Evolutionary conservation across 2,329 filamentous ascomycete species (phyloP).

Genomic region (Paecilomyces variotii): DNA sequence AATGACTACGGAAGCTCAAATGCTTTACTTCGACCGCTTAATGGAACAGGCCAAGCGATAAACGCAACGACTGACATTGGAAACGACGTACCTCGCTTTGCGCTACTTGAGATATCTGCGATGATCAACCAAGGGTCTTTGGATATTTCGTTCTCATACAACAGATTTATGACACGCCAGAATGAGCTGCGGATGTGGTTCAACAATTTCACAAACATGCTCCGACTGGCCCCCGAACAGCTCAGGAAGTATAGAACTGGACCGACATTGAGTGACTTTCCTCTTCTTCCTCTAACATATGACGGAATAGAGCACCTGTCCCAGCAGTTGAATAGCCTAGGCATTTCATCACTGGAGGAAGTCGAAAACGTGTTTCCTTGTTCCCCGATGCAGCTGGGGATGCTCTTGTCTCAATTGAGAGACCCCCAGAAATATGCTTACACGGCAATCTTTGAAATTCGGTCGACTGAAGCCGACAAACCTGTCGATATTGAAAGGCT

Average conservation of each 20-base stretch:
- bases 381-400: constrained; percentile 17
- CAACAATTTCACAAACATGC: constrained; percentile 2
- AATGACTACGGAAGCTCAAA: constrained; percentile 10
- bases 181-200: constrained; percentile 6
- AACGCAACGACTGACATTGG: constrained; percentile 5
- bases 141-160: constrained; percentile 8
- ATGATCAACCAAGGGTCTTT: constrained; percentile 6
- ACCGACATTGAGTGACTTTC: constrained; percentile 10
- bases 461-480: constrained; percentile 2
- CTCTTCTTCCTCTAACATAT: constrained; percentile 14
- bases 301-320: constrained; percentile 3
- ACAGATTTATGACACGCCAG: constrained; percentile 5
- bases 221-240: not conserved
- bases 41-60: constrained; percentile 5
- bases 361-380: constrained; percentile 16
- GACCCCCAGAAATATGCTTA: constrained; percentile 12
- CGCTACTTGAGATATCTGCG: constrained; percentile 10
- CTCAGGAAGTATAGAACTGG: not conserved
- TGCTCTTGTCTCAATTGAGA: constrained; percentile 15
- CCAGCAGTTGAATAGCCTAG: constrained; percentile 1
- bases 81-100: constrained; percentile 7
- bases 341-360: constrained; percentile 8
- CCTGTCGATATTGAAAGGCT: constrained; percentile 6
- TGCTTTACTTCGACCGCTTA: constrained; percentile 7
- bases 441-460: constrained; percentile 9